Conservation (phyloP, 2,329 filamentous ascomycete species). For the Pseudocercospora eumusae region DNA sequence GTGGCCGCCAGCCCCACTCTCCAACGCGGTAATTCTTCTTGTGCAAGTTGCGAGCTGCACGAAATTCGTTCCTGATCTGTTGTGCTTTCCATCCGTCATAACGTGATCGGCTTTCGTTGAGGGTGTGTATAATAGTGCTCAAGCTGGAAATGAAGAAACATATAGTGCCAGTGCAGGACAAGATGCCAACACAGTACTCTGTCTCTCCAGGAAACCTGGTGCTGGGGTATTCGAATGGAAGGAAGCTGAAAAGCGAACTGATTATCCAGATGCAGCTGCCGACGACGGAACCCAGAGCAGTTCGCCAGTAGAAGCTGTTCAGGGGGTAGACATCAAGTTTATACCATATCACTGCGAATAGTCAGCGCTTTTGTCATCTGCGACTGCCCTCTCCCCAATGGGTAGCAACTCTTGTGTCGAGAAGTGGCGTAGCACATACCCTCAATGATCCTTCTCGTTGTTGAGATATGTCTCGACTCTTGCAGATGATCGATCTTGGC, state of each 20-base stretch:
- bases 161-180: neutral
- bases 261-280: slow-evolving; percentile 4
- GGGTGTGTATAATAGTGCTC: neutral
- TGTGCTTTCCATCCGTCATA: neutral
- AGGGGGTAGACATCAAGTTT: neutral
- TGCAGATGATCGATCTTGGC: neutral
- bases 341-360: neutral
- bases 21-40: neutral
- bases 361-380: neutral
- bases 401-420: neutral
- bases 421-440: neutral
- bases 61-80: neutral
- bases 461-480: neutral
- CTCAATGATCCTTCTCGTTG: neutral
- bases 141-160: neutral
- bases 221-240: slow-evolving; percentile 1
- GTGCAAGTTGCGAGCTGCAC: neutral
- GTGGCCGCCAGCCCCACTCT: neutral
- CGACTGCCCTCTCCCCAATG: neutral
- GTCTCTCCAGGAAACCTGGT: neutral
- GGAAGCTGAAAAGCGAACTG: slow-evolving; percentile 8
- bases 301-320: slow-evolving; percentile 1
- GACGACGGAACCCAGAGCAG: neutral
- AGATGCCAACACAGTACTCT: neutral
- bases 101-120: slow-evolving; percentile 2